phyloP scores from a whole-genome alignment of 2,329 filamentous ascomycete genomes.

The Paecilomyces variotii region DNA sequence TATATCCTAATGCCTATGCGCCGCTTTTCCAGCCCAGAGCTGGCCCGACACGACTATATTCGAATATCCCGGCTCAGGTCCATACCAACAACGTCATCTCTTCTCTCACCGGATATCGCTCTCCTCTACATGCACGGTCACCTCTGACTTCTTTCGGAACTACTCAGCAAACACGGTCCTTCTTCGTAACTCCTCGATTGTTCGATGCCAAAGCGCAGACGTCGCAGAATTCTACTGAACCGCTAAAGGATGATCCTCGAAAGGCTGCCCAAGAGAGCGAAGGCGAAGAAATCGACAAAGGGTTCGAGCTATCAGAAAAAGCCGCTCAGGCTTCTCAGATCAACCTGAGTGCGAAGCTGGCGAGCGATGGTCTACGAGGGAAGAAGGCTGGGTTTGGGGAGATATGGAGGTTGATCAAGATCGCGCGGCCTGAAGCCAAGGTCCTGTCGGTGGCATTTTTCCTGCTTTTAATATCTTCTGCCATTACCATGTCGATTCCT shows the following conservation, averaged over 20 bases:
- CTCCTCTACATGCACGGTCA: slow-evolving; percentile 8
- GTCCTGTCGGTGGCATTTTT: slow-evolving; percentile 72
- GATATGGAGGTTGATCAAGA: slow-evolving; percentile 78
- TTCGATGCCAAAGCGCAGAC: slow-evolving; percentile 18
- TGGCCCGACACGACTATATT: slow-evolving; percentile 14
- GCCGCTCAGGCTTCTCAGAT: slow-evolving; percentile 80
- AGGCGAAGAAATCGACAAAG: slow-evolving; percentile 49
- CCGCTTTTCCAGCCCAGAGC: slow-evolving; percentile 1
- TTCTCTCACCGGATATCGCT: slow-evolving; percentile 8
- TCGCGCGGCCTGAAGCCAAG: slow-evolving; percentile 75
- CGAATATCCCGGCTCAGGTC: slow-evolving; percentile 14
- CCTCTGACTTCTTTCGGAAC: slow-evolving; percentile 9
- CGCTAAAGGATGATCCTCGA: slow-evolving; percentile 13
- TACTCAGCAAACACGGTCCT: slow-evolving; percentile 15
- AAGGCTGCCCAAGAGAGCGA: slow-evolving; percentile 33
- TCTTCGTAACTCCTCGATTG: slow-evolving; percentile 19
- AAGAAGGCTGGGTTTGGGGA: slow-evolving; percentile 60
- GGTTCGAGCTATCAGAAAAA: slow-evolving; percentile 69
- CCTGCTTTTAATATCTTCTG: slow-evolving; percentile 80
- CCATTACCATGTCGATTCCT: slow-evolving; percentile 91
- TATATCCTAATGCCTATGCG: slow-evolving; percentile 9
- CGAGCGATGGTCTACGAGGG: slow-evolving; percentile 61
- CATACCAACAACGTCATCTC: slow-evolving; percentile 11
- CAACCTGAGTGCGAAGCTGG: slow-evolving; percentile 79
- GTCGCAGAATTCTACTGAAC: slow-evolving; percentile 8